Evolutionary conservation across 2,329 filamentous ascomycete species (phyloP).

Genomic region (Fusarium verticillioides): DNA sequence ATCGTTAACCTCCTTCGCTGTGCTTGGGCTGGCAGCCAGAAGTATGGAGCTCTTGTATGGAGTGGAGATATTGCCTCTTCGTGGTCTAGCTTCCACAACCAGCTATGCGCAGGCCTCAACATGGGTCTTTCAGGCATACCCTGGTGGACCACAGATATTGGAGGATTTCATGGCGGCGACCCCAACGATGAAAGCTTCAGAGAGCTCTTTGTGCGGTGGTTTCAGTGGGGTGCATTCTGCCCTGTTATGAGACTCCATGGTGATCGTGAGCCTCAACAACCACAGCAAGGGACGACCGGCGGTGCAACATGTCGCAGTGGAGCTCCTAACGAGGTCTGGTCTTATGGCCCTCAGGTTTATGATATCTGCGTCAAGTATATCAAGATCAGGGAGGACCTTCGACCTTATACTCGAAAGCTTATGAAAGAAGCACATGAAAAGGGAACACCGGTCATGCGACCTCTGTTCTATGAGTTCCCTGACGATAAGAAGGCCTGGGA

Average conservation of each 20-base stretch:
- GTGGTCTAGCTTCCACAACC: slow-evolving; percentile 68
- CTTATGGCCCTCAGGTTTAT: slow-evolving; percentile 70
- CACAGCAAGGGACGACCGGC: slow-evolving; percentile 49
- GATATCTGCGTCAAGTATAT: slow-evolving; percentile 70
- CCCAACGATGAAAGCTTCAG: slow-evolving; percentile 65
- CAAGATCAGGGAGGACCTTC: slow-evolving; percentile 65
- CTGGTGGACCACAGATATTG: slow-evolving; percentile 79
- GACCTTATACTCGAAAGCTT: slow-evolving; percentile 66
- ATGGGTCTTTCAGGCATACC: slow-evolving; percentile 73
- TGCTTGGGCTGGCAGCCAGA: slow-evolving; percentile 67
- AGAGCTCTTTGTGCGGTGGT: slow-evolving; percentile 74
- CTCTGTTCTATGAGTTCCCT: slow-evolving; percentile 73
- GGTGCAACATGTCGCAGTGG: slow-evolving; percentile 59
- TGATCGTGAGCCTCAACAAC: slow-evolving; percentile 67
- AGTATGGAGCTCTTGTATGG: slow-evolving; percentile 74
- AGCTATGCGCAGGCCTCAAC: slow-evolving; percentile 72
- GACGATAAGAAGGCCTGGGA: slow-evolving; percentile 64
- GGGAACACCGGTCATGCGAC: slow-evolving; percentile 70
- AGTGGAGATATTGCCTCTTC: slow-evolving; percentile 73
- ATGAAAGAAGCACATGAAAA: slow-evolving; percentile 70
- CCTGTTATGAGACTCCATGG: slow-evolving; percentile 76
- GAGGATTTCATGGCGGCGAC: slow-evolving; percentile 74
- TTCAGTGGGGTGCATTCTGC: slow-evolving; percentile 75
- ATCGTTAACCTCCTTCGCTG: slow-evolving; percentile 66
- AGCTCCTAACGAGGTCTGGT: slow-evolving; percentile 73